Conservation (phyloP, 345 rosid species). For the Microthlaspi erraticum region DNA sequence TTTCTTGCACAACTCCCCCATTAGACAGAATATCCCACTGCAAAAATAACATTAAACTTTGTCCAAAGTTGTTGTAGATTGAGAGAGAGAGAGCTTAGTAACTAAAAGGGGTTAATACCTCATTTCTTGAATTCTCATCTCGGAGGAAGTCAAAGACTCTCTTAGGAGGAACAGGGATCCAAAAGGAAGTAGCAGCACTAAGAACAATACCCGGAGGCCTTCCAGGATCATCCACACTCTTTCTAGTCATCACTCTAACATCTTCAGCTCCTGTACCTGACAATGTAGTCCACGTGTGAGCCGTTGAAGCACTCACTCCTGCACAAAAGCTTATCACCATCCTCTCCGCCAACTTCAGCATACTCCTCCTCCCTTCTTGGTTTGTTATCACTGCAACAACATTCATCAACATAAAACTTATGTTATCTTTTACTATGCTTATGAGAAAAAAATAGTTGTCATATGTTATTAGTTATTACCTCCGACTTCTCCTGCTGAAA, state of each 20-base stretch:
- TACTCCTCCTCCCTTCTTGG: constrained; percentile 87
- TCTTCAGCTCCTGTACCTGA: constrained; percentile 94
- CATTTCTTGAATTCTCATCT: constrained; percentile 80
- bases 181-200: constrained; percentile 95
- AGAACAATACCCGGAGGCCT: constrained; percentile 95
- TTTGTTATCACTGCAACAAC: constrained; percentile 51
- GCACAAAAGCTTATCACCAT: constrained; percentile 93
- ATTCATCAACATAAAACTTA: neutral
- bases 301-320: constrained; percentile 89
- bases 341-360: constrained; percentile 89
- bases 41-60: neutral
- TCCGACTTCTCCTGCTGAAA: constrained; percentile 69
- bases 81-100: neutral
- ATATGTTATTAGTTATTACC: constrained; percentile 57
- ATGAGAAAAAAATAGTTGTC: neutral
- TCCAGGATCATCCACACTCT: constrained; percentile 93
- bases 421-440: neutral
- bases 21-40: constrained; percentile 99
- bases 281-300: constrained; percentile 90
- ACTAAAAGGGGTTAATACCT: constrained; percentile 50
- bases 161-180: constrained; percentile 89
- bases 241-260: constrained; percentile 93
- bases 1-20: constrained; percentile 91
- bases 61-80: too few species aligned
- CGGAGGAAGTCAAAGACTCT: constrained; percentile 88